phyloP scores from a whole-genome alignment of 108 stramenopile genomes.

The Stephanodiscus triporus region DNA sequence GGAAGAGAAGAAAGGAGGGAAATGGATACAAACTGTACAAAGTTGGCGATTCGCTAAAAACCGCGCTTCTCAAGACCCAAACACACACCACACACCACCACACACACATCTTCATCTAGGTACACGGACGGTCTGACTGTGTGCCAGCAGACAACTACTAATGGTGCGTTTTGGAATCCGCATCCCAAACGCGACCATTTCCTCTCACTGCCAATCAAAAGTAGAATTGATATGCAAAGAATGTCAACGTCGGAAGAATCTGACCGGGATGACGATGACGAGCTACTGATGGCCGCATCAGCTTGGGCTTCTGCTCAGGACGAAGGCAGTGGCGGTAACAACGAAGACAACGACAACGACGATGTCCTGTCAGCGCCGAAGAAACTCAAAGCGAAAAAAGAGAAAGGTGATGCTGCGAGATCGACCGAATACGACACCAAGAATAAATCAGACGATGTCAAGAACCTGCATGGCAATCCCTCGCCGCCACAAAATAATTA shows the following conservation, averaged over 20 bases:
- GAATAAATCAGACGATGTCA: neutral
- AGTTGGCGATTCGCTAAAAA: too few relatives aligned
- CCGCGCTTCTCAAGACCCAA: too few relatives aligned
- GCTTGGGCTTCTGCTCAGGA: constrained; percentile 29
- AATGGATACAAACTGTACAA: too few relatives aligned
- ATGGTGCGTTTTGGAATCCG: too few relatives aligned
- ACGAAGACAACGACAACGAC: neutral
- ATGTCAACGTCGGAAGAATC: constrained; percentile 2
- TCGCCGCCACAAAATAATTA: constrained; percentile 20
- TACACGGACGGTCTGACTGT: too few relatives aligned
- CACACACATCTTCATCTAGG: too few relatives aligned
- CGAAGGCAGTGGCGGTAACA: neutral
- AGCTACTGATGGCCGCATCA: constrained; percentile 30
- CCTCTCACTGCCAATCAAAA: neutral
- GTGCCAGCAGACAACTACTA: too few relatives aligned
- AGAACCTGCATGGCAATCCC: neutral
- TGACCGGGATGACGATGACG: constrained; percentile 25
- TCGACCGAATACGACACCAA: neutral
- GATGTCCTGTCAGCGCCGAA: neutral
- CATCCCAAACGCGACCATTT: neutral
- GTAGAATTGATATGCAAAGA: neutral
- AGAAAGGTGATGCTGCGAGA: constrained; percentile 8
- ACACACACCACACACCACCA: too few relatives aligned
- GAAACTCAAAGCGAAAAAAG: constrained; percentile 10
- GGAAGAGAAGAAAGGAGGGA: too few relatives aligned